phyloP scores from a whole-genome alignment of 129 eudicot species.

The Saposhnikovia divaricata region DNA sequence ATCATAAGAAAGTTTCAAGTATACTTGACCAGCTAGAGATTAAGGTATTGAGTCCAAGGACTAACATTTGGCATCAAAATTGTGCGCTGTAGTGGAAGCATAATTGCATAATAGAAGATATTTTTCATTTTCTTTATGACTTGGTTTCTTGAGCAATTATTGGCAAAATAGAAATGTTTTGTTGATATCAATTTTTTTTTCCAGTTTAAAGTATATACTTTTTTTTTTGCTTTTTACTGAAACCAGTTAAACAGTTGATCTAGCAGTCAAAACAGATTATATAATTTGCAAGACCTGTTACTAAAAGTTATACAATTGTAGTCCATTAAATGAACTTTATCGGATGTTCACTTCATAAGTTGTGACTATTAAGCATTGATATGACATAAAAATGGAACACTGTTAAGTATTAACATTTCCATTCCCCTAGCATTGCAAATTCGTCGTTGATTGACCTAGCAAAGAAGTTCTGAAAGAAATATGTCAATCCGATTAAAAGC shows the following conservation, averaged over 20 bases:
- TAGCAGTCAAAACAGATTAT: neutral
- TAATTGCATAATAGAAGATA: neutral
- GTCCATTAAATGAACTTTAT: neutral
- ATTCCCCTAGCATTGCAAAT: neutral
- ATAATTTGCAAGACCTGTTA: neutral
- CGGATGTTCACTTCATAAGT: neutral
- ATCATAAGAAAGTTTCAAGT: slow-evolving; percentile 61
- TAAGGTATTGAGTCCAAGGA: slow-evolving; percentile 46
- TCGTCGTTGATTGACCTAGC: neutral
- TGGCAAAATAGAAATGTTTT: neutral
- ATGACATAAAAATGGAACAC: neutral
- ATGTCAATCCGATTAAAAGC: neutral
- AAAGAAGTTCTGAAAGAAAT: neutral
- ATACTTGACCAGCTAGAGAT: slow-evolving; percentile 79
- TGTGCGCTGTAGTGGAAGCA: neutral
- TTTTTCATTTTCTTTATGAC: neutral
- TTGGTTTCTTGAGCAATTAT: neutral
- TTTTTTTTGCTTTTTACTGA: neutral
- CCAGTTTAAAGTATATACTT: neutral
- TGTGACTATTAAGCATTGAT: neutral
- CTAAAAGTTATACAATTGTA: neutral
- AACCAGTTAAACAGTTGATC: neutral
- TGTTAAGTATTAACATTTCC: neutral
- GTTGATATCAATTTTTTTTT: neutral
- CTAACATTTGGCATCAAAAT: neutral